Base-by-base conservation (phyloP, 2,329 filamentous ascomycete species). In the Fusarium sp. region DNA sequence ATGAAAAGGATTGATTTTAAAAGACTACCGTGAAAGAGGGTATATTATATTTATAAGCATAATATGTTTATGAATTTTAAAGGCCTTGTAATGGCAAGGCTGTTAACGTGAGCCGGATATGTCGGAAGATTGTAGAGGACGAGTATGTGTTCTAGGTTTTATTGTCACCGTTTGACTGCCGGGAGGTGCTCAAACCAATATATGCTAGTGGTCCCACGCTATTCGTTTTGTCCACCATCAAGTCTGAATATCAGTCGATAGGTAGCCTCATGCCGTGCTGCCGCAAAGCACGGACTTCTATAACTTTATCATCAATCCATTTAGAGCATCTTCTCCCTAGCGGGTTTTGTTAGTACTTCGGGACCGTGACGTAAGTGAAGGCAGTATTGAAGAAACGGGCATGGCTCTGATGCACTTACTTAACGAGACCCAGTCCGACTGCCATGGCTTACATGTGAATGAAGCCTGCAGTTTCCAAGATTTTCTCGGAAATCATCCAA, bases 31-130 rank as follows among this genome's bases (percentile, higher is more conserved):
- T 33, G 13, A 39, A 49, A 8, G 7, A 20, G 13, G 37, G 30
- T 15, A 23, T 14, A 19, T 13, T 14, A 23, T 22, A 27, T 32
- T 47, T 45, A n/a, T 27, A 53, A 47, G 27, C 40, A 53, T 47
- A n/a, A 47, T 8, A 27, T 53, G 10, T 15, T 20, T 7, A 30
- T 30, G 10, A 15, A 3, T 19, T 41, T 41, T 15, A 35, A 25
- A n/a, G 6, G 22, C 14, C 19, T 6, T 5, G 20, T 13, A 7
- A 5, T 13, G 13, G 4, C 4, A 41, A 8, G n/a, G 25, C 8
- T 32, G 11, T 13, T 17, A 43, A n/a, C 23, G 14, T 37, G 23
- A 43, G 4, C 41, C 51, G 51, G 61, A 64, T 58, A 60, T 22
- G 27, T 47, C 61, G 61, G 61, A 45, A 22, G 15, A n/a, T 35